These are phyloP conservation scores for Carnegiea gigantea DNA, from an alignment of 179 eudicot genomes.

Conservation along the genomic window DNA sequence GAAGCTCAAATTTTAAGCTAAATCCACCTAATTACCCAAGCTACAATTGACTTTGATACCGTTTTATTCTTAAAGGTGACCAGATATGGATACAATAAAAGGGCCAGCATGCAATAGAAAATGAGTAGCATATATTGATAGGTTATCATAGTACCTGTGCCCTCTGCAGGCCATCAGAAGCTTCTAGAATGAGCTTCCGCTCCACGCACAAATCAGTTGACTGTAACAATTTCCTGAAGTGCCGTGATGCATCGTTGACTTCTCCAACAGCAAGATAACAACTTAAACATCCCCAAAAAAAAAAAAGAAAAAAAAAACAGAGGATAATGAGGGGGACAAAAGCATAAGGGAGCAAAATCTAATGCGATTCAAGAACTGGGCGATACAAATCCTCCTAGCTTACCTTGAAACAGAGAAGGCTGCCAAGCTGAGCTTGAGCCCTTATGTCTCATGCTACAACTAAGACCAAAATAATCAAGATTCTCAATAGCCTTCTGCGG, in stretches of 20 bases:
- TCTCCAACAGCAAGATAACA: slow-evolving; percentile 94
- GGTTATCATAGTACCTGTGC: slow-evolving; percentile 58
- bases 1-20: too few relatives aligned
- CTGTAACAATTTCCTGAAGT: slow-evolving; percentile 66
- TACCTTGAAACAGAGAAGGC: neutral
- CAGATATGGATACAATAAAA: neutral
- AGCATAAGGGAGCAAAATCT: neutral
- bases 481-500: neutral
- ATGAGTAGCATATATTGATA: neutral
- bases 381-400: neutral
- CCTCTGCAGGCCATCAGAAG: slow-evolving; percentile 85
- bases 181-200: slow-evolving; percentile 77
- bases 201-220: slow-evolving; percentile 62
- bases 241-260: slow-evolving; percentile 54
- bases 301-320: neutral
- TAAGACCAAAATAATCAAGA: neutral
- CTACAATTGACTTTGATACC: neutral
- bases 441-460: neutral
- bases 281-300: slow-evolving; percentile 36
- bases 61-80: neutral
- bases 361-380: neutral
- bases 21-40: neutral
- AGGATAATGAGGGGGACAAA: neutral
- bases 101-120: neutral
- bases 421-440: neutral